These are phyloP conservation scores for Ceratobasidium sp. DNA, from an alignment of 1,284 basidiomycete genomes.

Conservation along the genomic window DNA sequence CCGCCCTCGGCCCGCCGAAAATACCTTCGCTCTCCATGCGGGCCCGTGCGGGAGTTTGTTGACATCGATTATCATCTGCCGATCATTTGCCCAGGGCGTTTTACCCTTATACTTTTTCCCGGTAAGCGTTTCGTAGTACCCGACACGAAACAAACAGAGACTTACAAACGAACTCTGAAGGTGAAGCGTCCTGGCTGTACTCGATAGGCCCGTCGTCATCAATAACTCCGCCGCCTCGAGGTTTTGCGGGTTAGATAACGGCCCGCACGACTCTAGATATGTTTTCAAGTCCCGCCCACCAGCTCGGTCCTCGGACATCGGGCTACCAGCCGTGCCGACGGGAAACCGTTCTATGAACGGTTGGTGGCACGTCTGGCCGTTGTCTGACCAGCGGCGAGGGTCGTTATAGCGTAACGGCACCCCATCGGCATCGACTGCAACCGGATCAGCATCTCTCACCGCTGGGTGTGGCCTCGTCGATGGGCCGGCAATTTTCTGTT, in stretches of 20 bases:
- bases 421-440: not conserved
- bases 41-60: constrained; percentile 17
- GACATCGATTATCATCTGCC: not conserved
- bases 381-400: not conserved
- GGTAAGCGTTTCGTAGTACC: not conserved
- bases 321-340: constrained; percentile 17
- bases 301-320: not conserved
- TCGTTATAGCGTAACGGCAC: constrained; percentile 8
- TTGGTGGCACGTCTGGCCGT: not conserved
- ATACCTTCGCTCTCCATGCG: not conserved
- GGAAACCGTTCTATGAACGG: constrained; percentile 19
- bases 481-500: constrained; percentile 1
- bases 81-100: not conserved
- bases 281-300: not conserved
- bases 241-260: not conserved
- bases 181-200: not conserved
- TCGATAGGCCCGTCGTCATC: constrained; percentile 32
- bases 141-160: not conserved
- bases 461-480: not conserved
- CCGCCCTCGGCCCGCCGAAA: not conserved
- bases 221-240: constrained; percentile 30
- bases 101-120: constrained; percentile 3
- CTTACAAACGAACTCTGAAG: constrained; percentile 29
- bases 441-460: too few relatives aligned
- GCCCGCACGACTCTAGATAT: constrained; percentile 10